These are phyloP conservation scores for Crithidia sp. DNA, from an alignment of 208 protist genomes.

Conservation along the genomic window DNA sequence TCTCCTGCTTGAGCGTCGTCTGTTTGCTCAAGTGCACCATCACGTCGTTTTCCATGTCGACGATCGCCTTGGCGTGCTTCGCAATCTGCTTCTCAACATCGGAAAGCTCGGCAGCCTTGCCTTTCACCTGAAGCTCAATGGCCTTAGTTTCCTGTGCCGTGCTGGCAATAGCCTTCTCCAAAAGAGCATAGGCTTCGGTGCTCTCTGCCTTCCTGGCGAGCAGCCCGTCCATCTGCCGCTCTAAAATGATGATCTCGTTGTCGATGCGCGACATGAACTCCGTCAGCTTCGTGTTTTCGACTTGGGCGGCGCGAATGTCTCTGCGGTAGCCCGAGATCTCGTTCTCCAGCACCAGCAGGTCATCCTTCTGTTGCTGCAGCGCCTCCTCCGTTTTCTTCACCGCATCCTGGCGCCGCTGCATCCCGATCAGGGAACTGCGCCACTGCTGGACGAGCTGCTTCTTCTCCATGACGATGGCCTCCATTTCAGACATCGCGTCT, in stretches of 20 bases:
- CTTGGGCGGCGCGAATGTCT: constrained; percentile 82
- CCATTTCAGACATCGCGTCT: constrained; percentile 94
- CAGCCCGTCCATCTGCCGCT: constrained; percentile 89
- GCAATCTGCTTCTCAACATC: constrained; percentile 85
- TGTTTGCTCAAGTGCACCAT: constrained; percentile 90
- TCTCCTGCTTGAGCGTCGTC: constrained; percentile 94
- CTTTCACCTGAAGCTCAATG: constrained; percentile 83
- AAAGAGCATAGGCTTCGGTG: constrained; percentile 71
- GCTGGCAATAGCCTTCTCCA: constrained; percentile 85
- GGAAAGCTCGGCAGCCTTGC: constrained; percentile 62
- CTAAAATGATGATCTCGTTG: constrained; percentile 90
- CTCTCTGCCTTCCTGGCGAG: constrained; percentile 77
- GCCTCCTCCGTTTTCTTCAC: constrained; percentile 93
- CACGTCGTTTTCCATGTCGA: constrained; percentile 90
- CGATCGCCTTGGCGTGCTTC: constrained; percentile 82
- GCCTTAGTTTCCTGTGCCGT: constrained; percentile 81
- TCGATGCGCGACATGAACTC: constrained; percentile 92
- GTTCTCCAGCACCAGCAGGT: constrained; percentile 90
- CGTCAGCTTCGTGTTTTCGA: constrained; percentile 91
- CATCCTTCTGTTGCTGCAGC: constrained; percentile 91
- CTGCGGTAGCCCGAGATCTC: constrained; percentile 92
- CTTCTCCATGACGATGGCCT: constrained; percentile 94
- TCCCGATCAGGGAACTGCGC: constrained; percentile 93
- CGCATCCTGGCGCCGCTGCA: constrained; percentile 94
- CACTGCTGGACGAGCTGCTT: constrained; percentile 96